These are phyloP conservation scores for Theobroma grandiflorum DNA, from an alignment of 441 rosid species.

Conservation along the genomic window DNA sequence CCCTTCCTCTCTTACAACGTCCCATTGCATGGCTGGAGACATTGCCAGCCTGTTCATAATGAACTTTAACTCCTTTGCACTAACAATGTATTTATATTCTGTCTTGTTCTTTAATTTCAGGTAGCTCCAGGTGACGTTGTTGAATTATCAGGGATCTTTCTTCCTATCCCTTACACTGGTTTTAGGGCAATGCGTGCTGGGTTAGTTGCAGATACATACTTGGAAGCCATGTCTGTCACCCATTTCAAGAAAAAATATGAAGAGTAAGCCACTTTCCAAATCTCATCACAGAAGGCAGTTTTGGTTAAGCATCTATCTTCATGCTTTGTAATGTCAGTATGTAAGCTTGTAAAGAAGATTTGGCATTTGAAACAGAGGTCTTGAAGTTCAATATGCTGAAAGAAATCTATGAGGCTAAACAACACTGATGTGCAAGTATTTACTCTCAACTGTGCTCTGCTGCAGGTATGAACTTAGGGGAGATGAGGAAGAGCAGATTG, in stretches of 20 bases:
- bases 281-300: neutral
- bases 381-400: neutral
- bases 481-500: conserved; percentile 91
- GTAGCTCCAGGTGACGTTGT: conserved; percentile 97
- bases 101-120: conserved; percentile 42
- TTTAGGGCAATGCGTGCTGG: conserved; percentile 98
- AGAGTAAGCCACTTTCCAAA: conserved; percentile 67
- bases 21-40: neutral
- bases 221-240: conserved; percentile 92
- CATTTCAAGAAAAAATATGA: conserved; percentile 99
- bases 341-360: neutral
- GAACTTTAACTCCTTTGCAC: neutral
- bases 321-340: conserved; percentile 16
- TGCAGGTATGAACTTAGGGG: conserved; percentile 88
- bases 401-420: neutral
- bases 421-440: neutral
- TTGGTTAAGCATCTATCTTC: conserved; percentile 15
- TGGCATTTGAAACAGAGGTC: neutral
- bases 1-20: neutral
- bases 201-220: conserved; percentile 94
- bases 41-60: neutral
- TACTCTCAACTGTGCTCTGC: conserved; percentile 17
- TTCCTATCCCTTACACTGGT: conserved; percentile 96
- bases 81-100: neutral
- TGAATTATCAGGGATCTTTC: conserved; percentile 97